A percentile compares a stretch with the other conserved stretches of the same genome.
Conservation (phyloP, 805 yeast species). For the Helenozyma rhizophorensis region DNA sequence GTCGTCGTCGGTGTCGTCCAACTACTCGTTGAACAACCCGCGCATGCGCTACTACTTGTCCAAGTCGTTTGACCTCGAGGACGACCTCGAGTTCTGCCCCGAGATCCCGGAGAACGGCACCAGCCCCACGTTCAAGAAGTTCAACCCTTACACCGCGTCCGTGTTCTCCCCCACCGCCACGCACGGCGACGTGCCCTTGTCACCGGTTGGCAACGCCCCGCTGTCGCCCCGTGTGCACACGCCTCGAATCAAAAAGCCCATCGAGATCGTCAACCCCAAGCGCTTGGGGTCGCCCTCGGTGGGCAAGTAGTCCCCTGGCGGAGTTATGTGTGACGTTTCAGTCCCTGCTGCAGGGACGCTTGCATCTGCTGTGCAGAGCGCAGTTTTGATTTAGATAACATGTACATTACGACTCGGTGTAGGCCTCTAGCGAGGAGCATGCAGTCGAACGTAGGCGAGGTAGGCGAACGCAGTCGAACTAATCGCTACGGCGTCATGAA, state of each 20-base stretch:
- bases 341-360: no score
- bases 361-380: constrained; percentile 10
- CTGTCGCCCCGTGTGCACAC: constrained; percentile 43
- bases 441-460: no score
- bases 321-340: no score
- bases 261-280: constrained; percentile 61
- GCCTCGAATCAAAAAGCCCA: constrained; percentile 54
- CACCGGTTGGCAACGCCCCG: constrained; percentile 14
- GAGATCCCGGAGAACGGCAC: constrained; percentile 40
- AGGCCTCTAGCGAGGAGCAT: no score
- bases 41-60: constrained; percentile 54
- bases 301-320: no score
- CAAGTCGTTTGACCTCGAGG: constrained; percentile 59
- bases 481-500: no score
- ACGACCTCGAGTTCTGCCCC: constrained; percentile 63
- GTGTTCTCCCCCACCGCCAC: constrained; percentile 49
- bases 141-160: constrained; percentile 65
- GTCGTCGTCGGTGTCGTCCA: constrained; percentile 13
- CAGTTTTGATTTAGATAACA: no score
- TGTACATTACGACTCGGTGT: no score
- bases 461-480: no score
- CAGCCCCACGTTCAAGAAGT: constrained; percentile 43
- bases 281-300: constrained; percentile 49
- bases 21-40: constrained; percentile 41
- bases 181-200: not conserved